Evolutionary conservation across 306 rosid species (phyloP).

Genomic region (Quercus rubra): DNA sequence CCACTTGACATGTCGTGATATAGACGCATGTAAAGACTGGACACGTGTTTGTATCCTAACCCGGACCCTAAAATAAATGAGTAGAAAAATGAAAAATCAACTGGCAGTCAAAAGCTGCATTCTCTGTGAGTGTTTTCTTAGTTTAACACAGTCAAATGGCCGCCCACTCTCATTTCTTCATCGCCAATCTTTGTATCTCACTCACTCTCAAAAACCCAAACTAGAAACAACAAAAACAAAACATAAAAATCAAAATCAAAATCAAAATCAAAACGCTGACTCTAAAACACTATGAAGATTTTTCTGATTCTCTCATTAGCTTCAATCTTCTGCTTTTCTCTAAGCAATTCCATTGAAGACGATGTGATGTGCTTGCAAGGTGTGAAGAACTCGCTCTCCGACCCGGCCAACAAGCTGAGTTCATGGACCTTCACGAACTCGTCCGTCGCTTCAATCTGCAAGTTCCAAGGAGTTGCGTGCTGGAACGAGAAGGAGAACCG

Average conservation of each 20-base stretch:
- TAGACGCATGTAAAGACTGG: no score
- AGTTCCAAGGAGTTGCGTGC: constrained; percentile 48
- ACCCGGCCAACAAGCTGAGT: constrained; percentile 35
- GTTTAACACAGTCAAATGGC: neutral
- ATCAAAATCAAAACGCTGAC: neutral
- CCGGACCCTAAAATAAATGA: no score
- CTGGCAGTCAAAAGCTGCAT: constrained; percentile 27
- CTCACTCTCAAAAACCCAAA: neutral
- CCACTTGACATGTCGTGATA: no score
- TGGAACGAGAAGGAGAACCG: constrained; percentile 63
- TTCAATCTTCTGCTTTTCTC: constrained; percentile 5
- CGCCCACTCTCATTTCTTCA: neutral
- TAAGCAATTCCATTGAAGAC: constrained; percentile 34
- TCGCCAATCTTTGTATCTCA: neutral
- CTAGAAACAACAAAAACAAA: neutral
- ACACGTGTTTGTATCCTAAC: no score
- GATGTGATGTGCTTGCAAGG: constrained; percentile 48
- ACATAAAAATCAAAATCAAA: no score
- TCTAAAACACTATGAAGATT: constrained; percentile 23
- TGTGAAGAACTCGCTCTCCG: constrained; percentile 34
- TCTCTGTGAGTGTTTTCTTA: neutral
- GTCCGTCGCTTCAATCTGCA: constrained; percentile 48
- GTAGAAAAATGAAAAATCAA: neutral
- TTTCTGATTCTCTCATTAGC: neutral
- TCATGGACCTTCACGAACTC: constrained; percentile 39